A percentile compares a stretch with the other conserved stretches of the same genome.
Conservation (phyloP, 345 rosid species). For the Euphorbia lathyris region DNA sequence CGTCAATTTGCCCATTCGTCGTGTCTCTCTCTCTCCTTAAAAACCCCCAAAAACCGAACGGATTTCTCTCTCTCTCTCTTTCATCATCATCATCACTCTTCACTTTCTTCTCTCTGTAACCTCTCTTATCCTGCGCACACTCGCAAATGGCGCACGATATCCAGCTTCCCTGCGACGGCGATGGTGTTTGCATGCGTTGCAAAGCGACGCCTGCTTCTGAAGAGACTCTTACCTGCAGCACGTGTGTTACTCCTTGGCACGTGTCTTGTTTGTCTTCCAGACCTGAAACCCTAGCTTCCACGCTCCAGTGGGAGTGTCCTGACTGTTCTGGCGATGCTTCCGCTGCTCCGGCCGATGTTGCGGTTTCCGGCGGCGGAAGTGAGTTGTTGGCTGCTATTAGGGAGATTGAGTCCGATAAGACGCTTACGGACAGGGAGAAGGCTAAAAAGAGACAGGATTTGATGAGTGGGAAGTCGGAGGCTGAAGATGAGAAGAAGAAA, state of each 20-base stretch:
- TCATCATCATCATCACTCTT: too few species aligned
- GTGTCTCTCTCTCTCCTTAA: neutral
- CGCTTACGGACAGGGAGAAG: conserved; percentile 50
- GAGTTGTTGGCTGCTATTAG: conserved; percentile 42
- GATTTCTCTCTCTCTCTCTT: neutral
- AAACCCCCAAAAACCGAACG: neutral
- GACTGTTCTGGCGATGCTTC: conserved; percentile 41
- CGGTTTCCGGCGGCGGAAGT: neutral
- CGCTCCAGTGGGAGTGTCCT: conserved; percentile 63
- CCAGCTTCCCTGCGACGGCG: conserved; percentile 68
- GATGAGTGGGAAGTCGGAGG: conserved; percentile 20
- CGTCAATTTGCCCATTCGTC: neutral
- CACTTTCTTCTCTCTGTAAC: too few species aligned
- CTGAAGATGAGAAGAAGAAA: neutral
- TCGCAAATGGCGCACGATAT: conserved; percentile 35
- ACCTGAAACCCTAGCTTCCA: conserved; percentile 44
- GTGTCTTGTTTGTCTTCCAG: conserved; percentile 42
- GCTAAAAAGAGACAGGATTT: conserved; percentile 52
- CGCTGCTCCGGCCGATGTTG: neutral
- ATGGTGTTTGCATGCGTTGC: conserved; percentile 70
- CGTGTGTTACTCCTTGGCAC: conserved; percentile 80
- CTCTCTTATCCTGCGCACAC: conserved; percentile 5
- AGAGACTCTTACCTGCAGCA: conserved; percentile 49
- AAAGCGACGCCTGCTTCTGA: conserved; percentile 35
- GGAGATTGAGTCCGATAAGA: conserved; percentile 48